Conservation (phyloP, 1,284 basidiomycete species). For the Microbotryomycetes sp. region DNA sequence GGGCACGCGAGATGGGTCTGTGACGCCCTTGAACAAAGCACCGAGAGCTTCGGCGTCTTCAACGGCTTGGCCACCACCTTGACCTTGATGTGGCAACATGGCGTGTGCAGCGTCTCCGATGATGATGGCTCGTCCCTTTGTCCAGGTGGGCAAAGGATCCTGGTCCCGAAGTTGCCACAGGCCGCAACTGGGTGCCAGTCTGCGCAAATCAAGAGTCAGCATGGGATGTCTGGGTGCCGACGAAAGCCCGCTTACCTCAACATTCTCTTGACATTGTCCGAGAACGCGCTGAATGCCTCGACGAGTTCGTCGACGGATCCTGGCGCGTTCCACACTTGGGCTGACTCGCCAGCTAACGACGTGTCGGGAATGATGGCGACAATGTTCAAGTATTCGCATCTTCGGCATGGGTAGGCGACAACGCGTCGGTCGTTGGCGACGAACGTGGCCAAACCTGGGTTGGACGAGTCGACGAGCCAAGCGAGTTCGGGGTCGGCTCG, state of each 20-base stretch:
- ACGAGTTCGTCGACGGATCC: conserved; percentile 33
- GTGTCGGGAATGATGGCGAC: conserved; percentile 38
- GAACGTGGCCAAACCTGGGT: conserved; percentile 25
- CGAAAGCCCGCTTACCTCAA: conserved; percentile 51
- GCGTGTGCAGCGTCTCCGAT: conserved; percentile 42
- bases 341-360: conserved; percentile 34
- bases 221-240: conserved; percentile 26
- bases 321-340: conserved; percentile 37
- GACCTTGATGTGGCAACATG: conserved; percentile 36
- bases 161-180: conserved; percentile 41
- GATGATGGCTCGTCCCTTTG: conserved; percentile 36
- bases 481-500: conserved; percentile 22
- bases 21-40: conserved; percentile 18
- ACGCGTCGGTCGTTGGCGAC: conserved; percentile 32
- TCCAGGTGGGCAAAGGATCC: conserved; percentile 37
- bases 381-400: conserved; percentile 34
- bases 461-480: conserved; percentile 10
- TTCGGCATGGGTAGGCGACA: conserved; percentile 35
- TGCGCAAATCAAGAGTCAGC: conserved; percentile 35
- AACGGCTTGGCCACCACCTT: conserved; percentile 36
- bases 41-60: conserved; percentile 38
- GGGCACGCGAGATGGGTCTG: conserved; percentile 13
- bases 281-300: conserved; percentile 35
- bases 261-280: conserved; percentile 20
- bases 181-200: conserved; percentile 31